These are phyloP conservation scores for Saccharomycopsis amapae DNA, from an alignment of 805 yeast species.

Conservation along the genomic window DNA sequence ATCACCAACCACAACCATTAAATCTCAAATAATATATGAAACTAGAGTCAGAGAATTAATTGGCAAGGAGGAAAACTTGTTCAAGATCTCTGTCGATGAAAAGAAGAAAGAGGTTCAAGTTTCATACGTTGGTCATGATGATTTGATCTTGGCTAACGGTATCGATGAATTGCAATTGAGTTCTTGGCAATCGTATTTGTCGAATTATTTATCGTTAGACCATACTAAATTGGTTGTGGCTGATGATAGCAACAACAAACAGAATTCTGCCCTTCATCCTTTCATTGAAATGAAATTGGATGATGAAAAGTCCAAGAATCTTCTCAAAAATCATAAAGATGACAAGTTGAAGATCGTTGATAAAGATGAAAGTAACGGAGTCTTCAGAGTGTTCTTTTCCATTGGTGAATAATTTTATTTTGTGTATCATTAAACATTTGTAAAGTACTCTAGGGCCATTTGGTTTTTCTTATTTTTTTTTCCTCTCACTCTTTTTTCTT, in stretches of 20 bases:
- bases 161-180: constrained; percentile 60
- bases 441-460: background rate
- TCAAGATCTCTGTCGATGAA: constrained; percentile 69
- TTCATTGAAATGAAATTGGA: background rate
- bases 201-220: constrained; percentile 10
- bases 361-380: background rate
- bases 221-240: background rate
- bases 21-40: constrained; percentile 83
- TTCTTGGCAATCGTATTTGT: constrained; percentile 6
- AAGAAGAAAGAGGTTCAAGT: constrained; percentile 48
- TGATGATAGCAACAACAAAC: background rate
- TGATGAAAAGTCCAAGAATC: background rate
- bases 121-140: constrained; percentile 81
- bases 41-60: constrained; percentile 78
- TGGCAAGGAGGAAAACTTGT: constrained; percentile 82
- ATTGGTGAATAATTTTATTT: background rate
- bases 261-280: background rate
- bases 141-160: constrained; percentile 73
- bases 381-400: background rate
- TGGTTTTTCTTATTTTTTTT: background rate
- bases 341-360: background rate
- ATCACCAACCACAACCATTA: constrained; percentile 50
- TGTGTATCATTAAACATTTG: background rate
- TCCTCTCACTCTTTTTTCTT: background rate
- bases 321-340: background rate